Conservation (phyloP, 495 filamentous ascomycete genomes). For the Schizothecium vesticola region DNA sequence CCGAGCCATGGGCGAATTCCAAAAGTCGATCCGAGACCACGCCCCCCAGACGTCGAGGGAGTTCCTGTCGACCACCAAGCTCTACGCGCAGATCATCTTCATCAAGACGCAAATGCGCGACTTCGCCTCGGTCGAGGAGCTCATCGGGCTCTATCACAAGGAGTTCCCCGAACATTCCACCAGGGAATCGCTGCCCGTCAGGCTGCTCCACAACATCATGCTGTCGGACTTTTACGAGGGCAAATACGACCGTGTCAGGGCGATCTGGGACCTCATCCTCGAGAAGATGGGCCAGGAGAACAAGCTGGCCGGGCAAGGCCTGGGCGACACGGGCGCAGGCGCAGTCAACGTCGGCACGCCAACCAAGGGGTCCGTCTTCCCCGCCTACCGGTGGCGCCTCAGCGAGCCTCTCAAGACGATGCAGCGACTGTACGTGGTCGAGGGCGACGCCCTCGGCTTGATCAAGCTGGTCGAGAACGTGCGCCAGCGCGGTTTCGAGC, state of each 20-base stretch:
- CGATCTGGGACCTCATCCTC: slow-evolving; percentile 51
- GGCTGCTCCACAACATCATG: slow-evolving; percentile 63
- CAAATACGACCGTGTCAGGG: slow-evolving; percentile 53
- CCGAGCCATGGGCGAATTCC: slow-evolving; percentile 26
- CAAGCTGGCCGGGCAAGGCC: background rate
- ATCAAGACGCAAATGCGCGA: slow-evolving; percentile 55
- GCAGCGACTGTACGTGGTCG: slow-evolving; percentile 49
- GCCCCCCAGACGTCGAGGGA: background rate
- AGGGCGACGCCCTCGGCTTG: slow-evolving; percentile 44
- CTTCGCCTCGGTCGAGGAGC: slow-evolving; percentile 46
- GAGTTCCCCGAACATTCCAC: slow-evolving; percentile 29
- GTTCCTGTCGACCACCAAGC: slow-evolving; percentile 40
- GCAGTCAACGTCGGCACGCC: slow-evolving; percentile 19
- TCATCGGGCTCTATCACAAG: slow-evolving; percentile 51
- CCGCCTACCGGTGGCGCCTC: slow-evolving; percentile 54
- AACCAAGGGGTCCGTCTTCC: slow-evolving; percentile 41
- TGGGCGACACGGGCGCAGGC: background rate
- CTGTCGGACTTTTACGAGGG: slow-evolving; percentile 48
- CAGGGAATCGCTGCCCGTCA: slow-evolving; percentile 42
- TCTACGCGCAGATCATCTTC: slow-evolving; percentile 51
- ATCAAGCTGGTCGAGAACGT: slow-evolving; percentile 47
- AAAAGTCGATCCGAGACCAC: slow-evolving; percentile 1
- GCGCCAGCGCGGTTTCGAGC: slow-evolving; percentile 54
- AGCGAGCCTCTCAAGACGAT: slow-evolving; percentile 54
- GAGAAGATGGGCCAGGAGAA: background rate